Base-by-base conservation (phyloP, 2,329 filamentous ascomycete genomes). In the Chalara sp. region DNA sequence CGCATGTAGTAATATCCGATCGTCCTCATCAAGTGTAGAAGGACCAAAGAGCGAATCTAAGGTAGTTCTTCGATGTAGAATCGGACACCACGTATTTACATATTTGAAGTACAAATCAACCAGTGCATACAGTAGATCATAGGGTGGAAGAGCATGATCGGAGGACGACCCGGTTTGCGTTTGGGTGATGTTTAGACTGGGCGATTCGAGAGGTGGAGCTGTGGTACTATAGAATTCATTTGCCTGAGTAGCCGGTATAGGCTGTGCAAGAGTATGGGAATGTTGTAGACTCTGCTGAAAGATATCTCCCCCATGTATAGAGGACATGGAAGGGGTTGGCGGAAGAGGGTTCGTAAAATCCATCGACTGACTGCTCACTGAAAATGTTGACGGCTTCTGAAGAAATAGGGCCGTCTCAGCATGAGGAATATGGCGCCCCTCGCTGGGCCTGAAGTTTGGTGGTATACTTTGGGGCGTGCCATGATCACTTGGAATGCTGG, bases 41-140 rank as follows among this genome's bases (percentile, higher is more conserved):
- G 84, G 80, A 0, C 89, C 89, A 59, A 96, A 96, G 0, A 96
- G 75, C 0, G 83, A 82, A 59, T 95, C 87, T 6, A 96, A 68
- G 0, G 89, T 95, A 4, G 86, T 83, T 62, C 87, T 83, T 28
- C 89, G 81, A 67, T 96, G 89, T n/a, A 96, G 73, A 29, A 96
- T 93, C 0, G 91, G 90, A 64, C 89, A 95, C 85, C 86, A 90
- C 0, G 84, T 86, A 61, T 89, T 89, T 64, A 89, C 80, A 61
- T 89, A 83, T 55, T 88, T 87, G 62, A 90, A 90, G 64, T 88
- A 90, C 1, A 89, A 73, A 59, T 89, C 86, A 6, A 86, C 84
- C 8, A 90, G 68, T 2, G 82, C 77, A 60, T 89, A 89, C 0
- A 89, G 70, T 5, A 89, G 70, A 62, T 89, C 85, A 59, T 89